Percentiles rank a stretch among this genome's conserved stretches.
Conservation (phyloP, 2,329 filamentous ascomycete species). For the Whalleya microplaca region DNA sequence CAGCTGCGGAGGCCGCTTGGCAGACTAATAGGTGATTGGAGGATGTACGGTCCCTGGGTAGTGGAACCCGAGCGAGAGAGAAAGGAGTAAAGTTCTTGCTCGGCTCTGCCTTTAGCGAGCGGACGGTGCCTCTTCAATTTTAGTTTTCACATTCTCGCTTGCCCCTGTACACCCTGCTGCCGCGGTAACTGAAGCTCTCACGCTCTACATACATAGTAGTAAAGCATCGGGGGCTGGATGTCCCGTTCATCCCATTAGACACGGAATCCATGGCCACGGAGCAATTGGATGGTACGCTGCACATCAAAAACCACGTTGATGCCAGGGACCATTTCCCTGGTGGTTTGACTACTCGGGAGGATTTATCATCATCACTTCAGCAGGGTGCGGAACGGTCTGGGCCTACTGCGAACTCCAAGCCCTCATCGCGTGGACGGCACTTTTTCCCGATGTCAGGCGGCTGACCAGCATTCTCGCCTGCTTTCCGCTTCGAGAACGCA, state of each 20-base stretch:
- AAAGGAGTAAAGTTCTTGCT: no score
- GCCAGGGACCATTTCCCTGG: slow-evolving; percentile 23
- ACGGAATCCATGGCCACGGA: slow-evolving; percentile 1
- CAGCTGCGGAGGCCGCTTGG: slow-evolving; percentile 6
- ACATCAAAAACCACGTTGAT: slow-evolving; percentile 29
- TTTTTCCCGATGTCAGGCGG: slow-evolving; percentile 15
- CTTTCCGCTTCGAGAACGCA: slow-evolving; percentile 16
- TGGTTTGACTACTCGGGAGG: slow-evolving; percentile 10
- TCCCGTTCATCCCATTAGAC: not conserved
- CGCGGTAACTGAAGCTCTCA: slow-evolving; percentile 3
- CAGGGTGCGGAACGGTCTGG: slow-evolving; percentile 15
- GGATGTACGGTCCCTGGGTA: slow-evolving; percentile 14
- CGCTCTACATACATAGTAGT: not conserved
- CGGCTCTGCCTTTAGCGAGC: slow-evolving; percentile 5
- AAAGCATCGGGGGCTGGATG: no score
- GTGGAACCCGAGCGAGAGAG: slow-evolving; percentile 15
- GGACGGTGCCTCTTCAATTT: slow-evolving; percentile 11
- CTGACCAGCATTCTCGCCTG: slow-evolving; percentile 18
- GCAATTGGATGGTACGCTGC: slow-evolving; percentile 26
- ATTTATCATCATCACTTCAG: slow-evolving; percentile 37
- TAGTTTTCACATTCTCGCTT: slow-evolving; percentile 12
- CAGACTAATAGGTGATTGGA: slow-evolving; percentile 17
- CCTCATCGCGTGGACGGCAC: slow-evolving; percentile 11
- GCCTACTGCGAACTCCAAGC: slow-evolving; percentile 19
- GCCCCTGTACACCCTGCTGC: slow-evolving; percentile 13